phyloP scores from a whole-genome alignment of 2,329 filamentous ascomycete genomes.

The Orbilia quercus region DNA sequence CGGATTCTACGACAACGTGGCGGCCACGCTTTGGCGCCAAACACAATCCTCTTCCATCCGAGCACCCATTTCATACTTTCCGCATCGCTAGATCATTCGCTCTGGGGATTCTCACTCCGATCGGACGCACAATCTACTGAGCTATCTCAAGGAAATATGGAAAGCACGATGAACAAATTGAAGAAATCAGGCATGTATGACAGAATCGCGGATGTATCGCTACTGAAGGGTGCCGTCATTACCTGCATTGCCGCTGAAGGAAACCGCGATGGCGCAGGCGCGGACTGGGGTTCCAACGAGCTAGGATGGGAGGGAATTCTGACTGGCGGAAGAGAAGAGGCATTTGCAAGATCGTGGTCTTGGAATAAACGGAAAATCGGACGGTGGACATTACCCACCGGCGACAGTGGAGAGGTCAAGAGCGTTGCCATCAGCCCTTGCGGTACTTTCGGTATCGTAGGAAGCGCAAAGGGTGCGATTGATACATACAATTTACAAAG shows the following conservation, averaged over 20 bases:
- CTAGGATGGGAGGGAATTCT: slow-evolving; percentile 96
- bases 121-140: slow-evolving; percentile 94
- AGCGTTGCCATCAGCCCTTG: slow-evolving; percentile 90
- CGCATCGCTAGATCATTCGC: slow-evolving; percentile 85
- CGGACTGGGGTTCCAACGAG: slow-evolving; percentile 69
- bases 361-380: slow-evolving; percentile 93
- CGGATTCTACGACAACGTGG: slow-evolving; percentile 85
- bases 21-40: slow-evolving; percentile 88
- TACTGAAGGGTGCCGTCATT: slow-evolving; percentile 88
- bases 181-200: slow-evolving; percentile 78
- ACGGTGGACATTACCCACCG: slow-evolving; percentile 89
- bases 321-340: slow-evolving; percentile 87
- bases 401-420: slow-evolving; percentile 82
- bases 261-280: slow-evolving; percentile 87
- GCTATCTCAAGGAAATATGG: slow-evolving; percentile 78
- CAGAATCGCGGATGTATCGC: slow-evolving; percentile 69
- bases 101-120: slow-evolving; percentile 96
- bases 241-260: slow-evolving; percentile 90
- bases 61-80: slow-evolving; percentile 77
- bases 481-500: slow-evolving; percentile 99
- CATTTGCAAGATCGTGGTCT: slow-evolving; percentile 85
- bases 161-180: slow-evolving; percentile 72
- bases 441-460: slow-evolving; percentile 91
- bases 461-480: slow-evolving; percentile 82
- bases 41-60: slow-evolving; percentile 83